Evolutionary conservation across 768 basidiomycete genomes (phyloP).

Genomic region (Pisolithus marmoratus): DNA sequence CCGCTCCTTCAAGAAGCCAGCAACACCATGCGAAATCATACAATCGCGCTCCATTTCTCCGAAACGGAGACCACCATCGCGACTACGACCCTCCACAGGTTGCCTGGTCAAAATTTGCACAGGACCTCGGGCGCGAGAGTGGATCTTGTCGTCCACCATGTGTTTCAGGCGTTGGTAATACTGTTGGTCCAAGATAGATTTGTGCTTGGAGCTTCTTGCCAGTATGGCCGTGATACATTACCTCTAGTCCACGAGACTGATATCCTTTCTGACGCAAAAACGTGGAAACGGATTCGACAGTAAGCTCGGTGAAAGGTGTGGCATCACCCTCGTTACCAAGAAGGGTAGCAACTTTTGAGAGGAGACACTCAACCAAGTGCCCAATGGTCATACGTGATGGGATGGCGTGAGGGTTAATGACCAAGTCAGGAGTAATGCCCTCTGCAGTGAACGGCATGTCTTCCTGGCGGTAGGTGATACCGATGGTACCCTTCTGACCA

Average conservation of each 20-base stretch:
- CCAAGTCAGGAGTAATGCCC: constrained; percentile 93
- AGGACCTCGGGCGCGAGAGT: constrained; percentile 94
- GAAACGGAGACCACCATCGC: constrained; percentile 98
- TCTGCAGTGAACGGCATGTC: constrained; percentile 99
- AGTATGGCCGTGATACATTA: constrained; percentile 99
- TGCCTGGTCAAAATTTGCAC: constrained; percentile 97
- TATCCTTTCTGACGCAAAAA: constrained; percentile 87
- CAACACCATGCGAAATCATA: constrained; percentile 99
- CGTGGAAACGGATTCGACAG: constrained; percentile 95
- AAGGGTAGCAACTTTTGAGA: constrained; percentile 94
- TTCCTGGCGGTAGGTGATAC: constrained; percentile 98
- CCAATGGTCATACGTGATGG: constrained; percentile 99
- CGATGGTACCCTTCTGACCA: constrained; percentile 99
- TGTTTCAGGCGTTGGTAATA: constrained; percentile 99
- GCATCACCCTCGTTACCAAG: constrained; percentile 98
- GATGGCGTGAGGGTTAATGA: constrained; percentile 99
- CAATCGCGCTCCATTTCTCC: constrained; percentile 99
- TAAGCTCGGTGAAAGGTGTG: constrained; percentile 96
- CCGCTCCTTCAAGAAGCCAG: constrained; percentile 95
- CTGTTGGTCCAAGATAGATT: constrained; percentile 95
- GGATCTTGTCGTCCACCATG: constrained; percentile 99
- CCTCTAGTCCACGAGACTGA: constrained; percentile 93
- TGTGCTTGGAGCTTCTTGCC: constrained; percentile 98
- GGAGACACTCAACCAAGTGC: constrained; percentile 95
- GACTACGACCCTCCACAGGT: constrained; percentile 96